Conservation (phyloP, 139 green algal genomes). For the Tetratostichococcus sp. region DNA sequence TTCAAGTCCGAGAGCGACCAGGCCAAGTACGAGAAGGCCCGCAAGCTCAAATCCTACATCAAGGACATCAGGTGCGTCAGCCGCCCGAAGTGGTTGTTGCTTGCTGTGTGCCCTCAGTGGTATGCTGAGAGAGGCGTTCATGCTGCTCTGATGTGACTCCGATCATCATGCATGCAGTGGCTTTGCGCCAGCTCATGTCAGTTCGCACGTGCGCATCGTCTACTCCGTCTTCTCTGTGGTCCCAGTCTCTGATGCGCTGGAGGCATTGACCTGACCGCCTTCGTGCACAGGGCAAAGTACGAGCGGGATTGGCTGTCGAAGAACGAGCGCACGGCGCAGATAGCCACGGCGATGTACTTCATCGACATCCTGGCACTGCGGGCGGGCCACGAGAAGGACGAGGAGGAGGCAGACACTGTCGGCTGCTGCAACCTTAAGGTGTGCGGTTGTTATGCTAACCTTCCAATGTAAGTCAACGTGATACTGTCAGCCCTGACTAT, state of each 20-base stretch:
- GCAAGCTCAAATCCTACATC: conserved; percentile 74
- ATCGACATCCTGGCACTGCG: conserved; percentile 96
- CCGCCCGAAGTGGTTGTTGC: no score
- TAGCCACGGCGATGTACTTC: conserved; percentile 94
- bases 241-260: no score
- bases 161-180: no score
- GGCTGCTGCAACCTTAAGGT: conserved; percentile 96
- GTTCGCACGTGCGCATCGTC: no score
- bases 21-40: conserved; percentile 97
- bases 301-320: conserved; percentile 52
- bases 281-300: conserved; percentile 5
- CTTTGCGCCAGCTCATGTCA: no score
- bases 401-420: conserved; percentile 99
- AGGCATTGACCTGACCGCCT: no score
- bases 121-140: no score
- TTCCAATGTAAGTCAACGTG: no score
- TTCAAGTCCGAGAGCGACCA: conserved; percentile 93
- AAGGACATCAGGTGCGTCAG: conserved; percentile 32
- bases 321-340: conserved; percentile 69
- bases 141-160: no score
- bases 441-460: background rate
- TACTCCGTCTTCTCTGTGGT: no score
- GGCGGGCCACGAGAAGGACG: conserved; percentile 97
- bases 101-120: no score
- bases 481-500: no score